These are phyloP conservation scores for Oryza meyeriana DNA, from an alignment of 176 grass and related monocot genomes.

Conservation along the genomic window DNA sequence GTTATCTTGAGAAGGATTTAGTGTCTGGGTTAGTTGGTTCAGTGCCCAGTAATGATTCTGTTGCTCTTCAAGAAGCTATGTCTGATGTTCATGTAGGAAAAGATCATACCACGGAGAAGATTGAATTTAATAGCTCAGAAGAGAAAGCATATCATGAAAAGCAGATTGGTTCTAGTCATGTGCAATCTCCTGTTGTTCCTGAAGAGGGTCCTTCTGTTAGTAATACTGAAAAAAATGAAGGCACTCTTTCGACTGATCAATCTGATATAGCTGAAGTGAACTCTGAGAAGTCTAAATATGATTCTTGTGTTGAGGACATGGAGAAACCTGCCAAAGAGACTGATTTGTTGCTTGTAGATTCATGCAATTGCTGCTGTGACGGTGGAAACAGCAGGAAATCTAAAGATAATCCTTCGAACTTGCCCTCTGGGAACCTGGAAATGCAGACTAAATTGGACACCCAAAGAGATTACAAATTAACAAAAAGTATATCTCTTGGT, in stretches of 20 bases:
- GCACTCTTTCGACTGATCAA: slow-evolving; percentile 9
- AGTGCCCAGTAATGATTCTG: not conserved
- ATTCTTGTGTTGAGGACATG: slow-evolving; percentile 28
- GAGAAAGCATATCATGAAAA: not conserved
- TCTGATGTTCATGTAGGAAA: slow-evolving; percentile 15
- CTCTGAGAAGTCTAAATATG: slow-evolving; percentile 26
- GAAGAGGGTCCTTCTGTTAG: slow-evolving; percentile 1
- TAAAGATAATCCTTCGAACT: slow-evolving; percentile 4
- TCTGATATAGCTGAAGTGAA: slow-evolving; percentile 18
- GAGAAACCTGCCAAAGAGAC: slow-evolving; percentile 23
- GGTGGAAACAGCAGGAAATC: slow-evolving; percentile 18
- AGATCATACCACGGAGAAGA: slow-evolving; percentile 6
- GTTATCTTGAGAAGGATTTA: slow-evolving; percentile 54
- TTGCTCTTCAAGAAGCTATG: slow-evolving; percentile 23
- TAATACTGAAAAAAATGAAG: slow-evolving; percentile 29
- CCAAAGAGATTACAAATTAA: slow-evolving; percentile 45
- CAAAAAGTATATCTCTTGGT: slow-evolving; percentile 62
- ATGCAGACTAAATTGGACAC: slow-evolving; percentile 6
- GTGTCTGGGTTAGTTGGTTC: slow-evolving; percentile 16
- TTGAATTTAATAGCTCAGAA: slow-evolving; percentile 20
- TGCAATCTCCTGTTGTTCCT: not conserved
- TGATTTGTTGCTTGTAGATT: slow-evolving; percentile 24
- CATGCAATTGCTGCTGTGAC: slow-evolving; percentile 41
- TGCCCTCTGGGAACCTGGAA: not conserved
- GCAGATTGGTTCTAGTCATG: not conserved